phyloP scores from a whole-genome alignment of 768 basidiomycete genomes.

The Wakefieldia striispora region DNA sequence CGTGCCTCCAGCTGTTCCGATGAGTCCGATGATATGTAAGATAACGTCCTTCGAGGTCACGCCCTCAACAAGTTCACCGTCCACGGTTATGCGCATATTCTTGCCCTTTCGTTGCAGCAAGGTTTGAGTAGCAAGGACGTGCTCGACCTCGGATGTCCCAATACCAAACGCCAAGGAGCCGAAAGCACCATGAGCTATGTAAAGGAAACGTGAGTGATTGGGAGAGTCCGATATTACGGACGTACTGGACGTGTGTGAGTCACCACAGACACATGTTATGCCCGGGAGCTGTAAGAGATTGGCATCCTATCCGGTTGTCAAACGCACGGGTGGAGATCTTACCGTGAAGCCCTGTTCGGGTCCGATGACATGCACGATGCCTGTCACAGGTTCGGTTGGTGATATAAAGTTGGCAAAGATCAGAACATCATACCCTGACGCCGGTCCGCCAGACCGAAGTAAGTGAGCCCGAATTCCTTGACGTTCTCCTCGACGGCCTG shows the following conservation, averaged over 20 bases:
- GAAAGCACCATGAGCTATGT: constrained; percentile 83
- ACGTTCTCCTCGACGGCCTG: constrained; percentile 85
- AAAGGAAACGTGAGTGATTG: constrained; percentile 1
- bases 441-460: constrained; percentile 87
- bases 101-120: constrained; percentile 83
- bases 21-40: constrained; percentile 84
- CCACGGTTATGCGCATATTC: constrained; percentile 90
- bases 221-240: constrained; percentile 8
- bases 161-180: constrained; percentile 92
- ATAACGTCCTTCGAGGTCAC: constrained; percentile 90
- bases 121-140: constrained; percentile 91
- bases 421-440: constrained; percentile 63
- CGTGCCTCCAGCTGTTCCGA: constrained; percentile 92
- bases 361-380: constrained; percentile 86
- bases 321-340: constrained; percentile 15
- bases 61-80: constrained; percentile 77
- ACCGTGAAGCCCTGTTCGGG: constrained; percentile 93
- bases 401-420: not conserved
- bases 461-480: constrained; percentile 87
- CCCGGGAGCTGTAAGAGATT: constrained; percentile 54
- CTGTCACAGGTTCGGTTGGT: constrained; percentile 40
- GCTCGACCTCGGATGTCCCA: constrained; percentile 92
- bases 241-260: constrained; percentile 90
- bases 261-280: constrained; percentile 85
- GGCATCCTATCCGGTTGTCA: not conserved